Evolutionary conservation across 2,329 filamentous ascomycete genomes (phyloP).

Genomic region (Boeremia lycopersici): DNA sequence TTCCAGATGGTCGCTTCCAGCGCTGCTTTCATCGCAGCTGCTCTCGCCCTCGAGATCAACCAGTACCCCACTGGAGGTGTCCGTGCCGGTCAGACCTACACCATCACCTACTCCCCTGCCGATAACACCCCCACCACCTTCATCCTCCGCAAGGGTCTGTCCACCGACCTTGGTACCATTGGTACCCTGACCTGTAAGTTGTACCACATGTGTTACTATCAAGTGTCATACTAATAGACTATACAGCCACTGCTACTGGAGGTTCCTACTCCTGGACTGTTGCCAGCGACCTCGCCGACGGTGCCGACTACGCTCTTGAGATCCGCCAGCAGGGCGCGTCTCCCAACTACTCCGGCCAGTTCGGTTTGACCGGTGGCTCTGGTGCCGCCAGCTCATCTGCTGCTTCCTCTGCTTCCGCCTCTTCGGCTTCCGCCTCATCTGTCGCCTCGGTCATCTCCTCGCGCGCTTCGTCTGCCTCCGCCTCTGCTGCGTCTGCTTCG

Average conservation of each 20-base stretch:
- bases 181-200: slow-evolving; percentile 56
- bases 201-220: not conserved
- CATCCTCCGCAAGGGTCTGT: slow-evolving; percentile 60
- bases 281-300: slow-evolving; percentile 49
- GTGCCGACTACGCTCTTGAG: slow-evolving; percentile 63
- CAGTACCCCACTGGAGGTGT: slow-evolving; percentile 55
- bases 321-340: slow-evolving; percentile 58
- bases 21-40: slow-evolving; percentile 47
- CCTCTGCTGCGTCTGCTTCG: slow-evolving; percentile 30
- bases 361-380: slow-evolving; percentile 48
- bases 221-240: slow-evolving; percentile 17
- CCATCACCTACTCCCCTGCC: slow-evolving; percentile 56
- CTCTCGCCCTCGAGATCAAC: slow-evolving; percentile 57
- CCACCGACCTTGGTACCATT: slow-evolving; percentile 58
- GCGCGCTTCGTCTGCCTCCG: slow-evolving; percentile 22
- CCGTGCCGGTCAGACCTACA: slow-evolving; percentile 56
- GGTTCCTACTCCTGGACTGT: slow-evolving; percentile 61
- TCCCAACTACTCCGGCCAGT: slow-evolving; percentile 62
- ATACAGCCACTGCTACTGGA: slow-evolving; percentile 50
- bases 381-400: slow-evolving; percentile 32
- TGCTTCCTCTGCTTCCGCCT: slow-evolving; percentile 25
- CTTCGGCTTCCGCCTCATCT: slow-evolving; percentile 27
- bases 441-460: slow-evolving; percentile 22
- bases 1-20: slow-evolving; percentile 54
- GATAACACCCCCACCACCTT: slow-evolving; percentile 58